Conservation (phyloP, 2,329 filamentous ascomycete species). For the Botrytis galanthina region DNA sequence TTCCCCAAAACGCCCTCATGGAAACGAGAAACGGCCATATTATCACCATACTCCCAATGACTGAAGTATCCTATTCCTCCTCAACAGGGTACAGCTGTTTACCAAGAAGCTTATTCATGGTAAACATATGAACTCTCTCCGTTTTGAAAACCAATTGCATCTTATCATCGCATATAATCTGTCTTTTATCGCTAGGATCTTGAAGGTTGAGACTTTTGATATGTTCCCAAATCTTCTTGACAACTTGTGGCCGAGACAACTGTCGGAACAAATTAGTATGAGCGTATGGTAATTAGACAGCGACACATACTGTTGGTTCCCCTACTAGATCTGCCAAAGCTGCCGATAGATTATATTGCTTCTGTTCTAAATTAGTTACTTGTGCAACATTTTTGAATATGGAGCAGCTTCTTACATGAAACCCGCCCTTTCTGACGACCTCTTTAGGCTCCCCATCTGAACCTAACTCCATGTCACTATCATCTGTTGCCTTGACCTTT, state of each 20-base stretch:
- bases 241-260: slow-evolving; percentile 90
- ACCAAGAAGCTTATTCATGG: slow-evolving; percentile 95
- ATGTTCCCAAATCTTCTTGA: slow-evolving; percentile 95
- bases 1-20: slow-evolving; percentile 11
- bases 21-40: neutral
- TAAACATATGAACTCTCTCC: slow-evolving; percentile 94
- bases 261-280: slow-evolving; percentile 42
- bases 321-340: slow-evolving; percentile 69
- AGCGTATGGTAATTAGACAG: neutral
- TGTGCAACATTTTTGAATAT: slow-evolving; percentile 23
- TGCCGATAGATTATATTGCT: slow-evolving; percentile 72
- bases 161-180: slow-evolving; percentile 88
- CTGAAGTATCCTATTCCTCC: slow-evolving; percentile 45
- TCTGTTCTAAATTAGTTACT: slow-evolving; percentile 41
- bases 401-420: slow-evolving; percentile 62
- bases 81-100: slow-evolving; percentile 85
- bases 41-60: neutral
- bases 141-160: slow-evolving; percentile 92
- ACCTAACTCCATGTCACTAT: slow-evolving; percentile 70
- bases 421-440: slow-evolving; percentile 77
- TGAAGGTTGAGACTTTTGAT: slow-evolving; percentile 88
- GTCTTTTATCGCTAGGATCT: slow-evolving; percentile 85
- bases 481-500: slow-evolving; percentile 74
- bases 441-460: slow-evolving; percentile 57
- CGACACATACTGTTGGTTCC: slow-evolving; percentile 59